Conservation (phyloP, 441 rosid genomes). For the Arabidopsis lyrata region DNA sequence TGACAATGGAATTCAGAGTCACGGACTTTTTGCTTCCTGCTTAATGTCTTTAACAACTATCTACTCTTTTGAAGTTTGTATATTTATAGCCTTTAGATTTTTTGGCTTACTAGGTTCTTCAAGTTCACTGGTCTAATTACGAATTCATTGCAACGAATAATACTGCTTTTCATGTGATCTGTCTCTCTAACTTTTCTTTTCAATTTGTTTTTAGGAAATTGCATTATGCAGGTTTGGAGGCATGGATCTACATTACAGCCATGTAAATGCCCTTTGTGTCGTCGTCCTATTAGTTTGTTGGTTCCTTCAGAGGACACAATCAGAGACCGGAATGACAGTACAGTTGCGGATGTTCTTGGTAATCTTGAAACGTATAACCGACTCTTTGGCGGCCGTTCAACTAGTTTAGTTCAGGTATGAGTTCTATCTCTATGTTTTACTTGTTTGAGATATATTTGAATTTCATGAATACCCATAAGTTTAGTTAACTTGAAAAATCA, state of each 20-base stretch:
- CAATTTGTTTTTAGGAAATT: conserved; percentile 52
- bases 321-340: conserved; percentile 52
- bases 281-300: conserved; percentile 76
- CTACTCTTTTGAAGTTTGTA: not conserved
- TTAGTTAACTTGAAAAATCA: conserved; percentile 9
- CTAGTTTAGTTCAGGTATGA: conserved; percentile 68
- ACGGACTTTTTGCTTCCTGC: not conserved
- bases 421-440: not conserved
- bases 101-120: not conserved
- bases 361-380: conserved; percentile 76
- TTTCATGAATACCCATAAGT: not conserved
- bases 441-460: not conserved
- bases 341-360: conserved; percentile 56
- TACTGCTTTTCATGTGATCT: too few species aligned
- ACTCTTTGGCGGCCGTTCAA: conserved; percentile 60
- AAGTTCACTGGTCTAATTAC: not conserved
- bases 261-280: conserved; percentile 90
- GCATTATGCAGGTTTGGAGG: conserved; percentile 87
- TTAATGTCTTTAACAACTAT: conserved; percentile 1
- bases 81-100: not conserved
- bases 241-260: conserved; percentile 76
- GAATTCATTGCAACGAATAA: too few species aligned
- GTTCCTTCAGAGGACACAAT: conserved; percentile 70
- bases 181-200: conserved; percentile 3
- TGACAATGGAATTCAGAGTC: conserved; percentile 6